Percentiles rank a stretch among this genome's conserved stretches.
These are phyloP conservation scores for Entomortierella parvispora DNA, from an alignment of 192 early-diverging fungal genomes.

Conservation along the genomic window DNA sequence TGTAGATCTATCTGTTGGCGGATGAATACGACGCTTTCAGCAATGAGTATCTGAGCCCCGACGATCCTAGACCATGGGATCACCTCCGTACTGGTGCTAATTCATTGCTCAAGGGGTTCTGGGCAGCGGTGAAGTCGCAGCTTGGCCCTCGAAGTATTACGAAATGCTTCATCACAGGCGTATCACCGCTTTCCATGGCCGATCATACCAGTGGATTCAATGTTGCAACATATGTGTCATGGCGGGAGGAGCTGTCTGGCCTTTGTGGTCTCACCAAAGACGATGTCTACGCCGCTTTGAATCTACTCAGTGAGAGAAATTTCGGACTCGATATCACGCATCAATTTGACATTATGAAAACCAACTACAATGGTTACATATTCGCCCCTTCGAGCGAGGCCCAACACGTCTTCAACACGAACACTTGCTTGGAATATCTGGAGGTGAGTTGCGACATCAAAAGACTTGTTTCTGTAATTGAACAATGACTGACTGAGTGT, in stretches of 20 bases:
- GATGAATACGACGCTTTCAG: conserved; percentile 50
- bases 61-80: conserved; percentile 23
- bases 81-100: conserved; percentile 1
- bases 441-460: conserved; percentile 18
- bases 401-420: conserved; percentile 40
- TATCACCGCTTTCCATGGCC: conserved; percentile 48
- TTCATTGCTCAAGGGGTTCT: conserved; percentile 48
- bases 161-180: conserved; percentile 52
- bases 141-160: conserved; percentile 20
- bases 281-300: conserved; percentile 35
- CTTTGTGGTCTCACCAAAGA: conserved; percentile 37
- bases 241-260: conserved; percentile 14
- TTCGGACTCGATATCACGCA: conserved; percentile 6
- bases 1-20: conserved; percentile 48
- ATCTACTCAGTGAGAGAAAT: conserved; percentile 7
- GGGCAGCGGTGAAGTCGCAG: conserved; percentile 27
- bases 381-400: conserved; percentile 13
- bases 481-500: conserved; percentile 1
- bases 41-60: conserved; percentile 32
- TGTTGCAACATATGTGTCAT: conserved; percentile 35
- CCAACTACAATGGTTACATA: conserved; percentile 29
- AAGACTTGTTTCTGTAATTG: conserved; percentile 8
- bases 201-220: conserved; percentile 49
- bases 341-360: conserved; percentile 37
- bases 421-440: conserved; percentile 48